A percentile compares a stretch with the other conserved stretches of the same genome.
Conservation (phyloP, 176 grass and related monocot species). For the Calamus simplicifolius region DNA sequence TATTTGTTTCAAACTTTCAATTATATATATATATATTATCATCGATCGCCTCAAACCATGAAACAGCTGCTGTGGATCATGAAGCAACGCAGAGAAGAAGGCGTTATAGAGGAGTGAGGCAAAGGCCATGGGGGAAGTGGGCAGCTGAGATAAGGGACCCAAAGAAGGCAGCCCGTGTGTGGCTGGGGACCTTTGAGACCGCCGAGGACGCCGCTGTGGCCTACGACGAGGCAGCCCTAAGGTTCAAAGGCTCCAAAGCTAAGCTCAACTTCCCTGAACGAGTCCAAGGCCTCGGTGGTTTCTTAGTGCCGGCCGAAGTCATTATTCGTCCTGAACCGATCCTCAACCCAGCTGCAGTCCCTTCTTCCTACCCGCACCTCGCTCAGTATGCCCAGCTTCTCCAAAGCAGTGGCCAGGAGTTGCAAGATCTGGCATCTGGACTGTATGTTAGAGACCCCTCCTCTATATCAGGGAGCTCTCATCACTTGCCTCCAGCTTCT, state of each 20-base stretch:
- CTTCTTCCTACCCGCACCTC: constrained; percentile 30
- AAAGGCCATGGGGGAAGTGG: neutral
- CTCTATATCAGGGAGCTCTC: no score
- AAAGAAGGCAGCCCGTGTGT: constrained; percentile 34
- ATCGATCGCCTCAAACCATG: no score
- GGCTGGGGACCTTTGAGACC: constrained; percentile 50
- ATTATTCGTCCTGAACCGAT: neutral
- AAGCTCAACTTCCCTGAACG: constrained; percentile 46
- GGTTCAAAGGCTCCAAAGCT: constrained; percentile 50
- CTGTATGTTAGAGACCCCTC: no score
- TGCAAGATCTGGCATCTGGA: neutral
- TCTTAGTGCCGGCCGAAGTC: no score
- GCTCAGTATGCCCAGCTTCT: constrained; percentile 35
- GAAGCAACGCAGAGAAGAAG: neutral
- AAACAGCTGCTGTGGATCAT: neutral
- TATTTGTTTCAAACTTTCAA: no score
- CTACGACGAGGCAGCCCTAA: constrained; percentile 44
- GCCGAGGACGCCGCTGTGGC: constrained; percentile 42
- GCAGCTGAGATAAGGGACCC: constrained; percentile 2
- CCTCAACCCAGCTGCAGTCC: no score
- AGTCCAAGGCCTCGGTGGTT: neutral
- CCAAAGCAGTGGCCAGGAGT: constrained; percentile 29
- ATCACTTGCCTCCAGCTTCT: no score
- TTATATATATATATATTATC: no score
- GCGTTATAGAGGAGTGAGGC: neutral